Evolutionary conservation across 768 basidiomycete genomes (phyloP), one percentile per base, ranked within the genome.

Genomic region (Pulveroboletus ravenelii): DNA sequence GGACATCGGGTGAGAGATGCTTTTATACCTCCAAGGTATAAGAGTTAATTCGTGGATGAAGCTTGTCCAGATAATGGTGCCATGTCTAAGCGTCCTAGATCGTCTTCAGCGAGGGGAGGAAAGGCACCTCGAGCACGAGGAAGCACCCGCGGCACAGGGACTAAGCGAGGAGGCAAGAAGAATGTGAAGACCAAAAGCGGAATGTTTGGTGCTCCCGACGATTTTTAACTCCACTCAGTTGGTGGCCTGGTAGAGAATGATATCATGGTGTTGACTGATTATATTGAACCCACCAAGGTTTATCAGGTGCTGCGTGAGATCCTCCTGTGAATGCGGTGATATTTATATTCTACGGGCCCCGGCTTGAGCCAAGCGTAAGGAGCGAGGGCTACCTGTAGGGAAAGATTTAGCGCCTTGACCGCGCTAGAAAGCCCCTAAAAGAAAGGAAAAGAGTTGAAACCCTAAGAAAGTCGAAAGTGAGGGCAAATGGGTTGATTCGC

Each of bases 1-100:
- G 77, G 74, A 78, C 79, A 44, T 76, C 74, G 54, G 76, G 85
- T 82, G 62, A 18, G 43, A 36, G 9, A 30, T 36, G 6, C 17
- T 17, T 35, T 4, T 10, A 10, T 34, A 20, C 6, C 14, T 18
- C 36, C 20, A 29, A 31, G 10, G 36, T 29, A 12, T 12, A 40
- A 35, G 29, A 49, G 27, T 23, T 47, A 18, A 57, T 17, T n/a
- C 27, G 15, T 12, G 45, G 27, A 27, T 27, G 25, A 43, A 68
- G 66, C 57, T 10, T 68, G 66, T 42, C 66, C 64, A 27, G 47
- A 47, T 10, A 58, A 58, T 25, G 59, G 58, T 30, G 58, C 49
- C 29, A 55, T 59, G 1, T 58, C 63, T 15, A 70, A 67, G 52
- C 67, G 66, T 7, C 27, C 68, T 18, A 68, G 36, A 45, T 44